These are phyloP conservation scores for Calocybe cyanea DNA, from an alignment of 768 basidiomycete species.

Conservation along the genomic window DNA sequence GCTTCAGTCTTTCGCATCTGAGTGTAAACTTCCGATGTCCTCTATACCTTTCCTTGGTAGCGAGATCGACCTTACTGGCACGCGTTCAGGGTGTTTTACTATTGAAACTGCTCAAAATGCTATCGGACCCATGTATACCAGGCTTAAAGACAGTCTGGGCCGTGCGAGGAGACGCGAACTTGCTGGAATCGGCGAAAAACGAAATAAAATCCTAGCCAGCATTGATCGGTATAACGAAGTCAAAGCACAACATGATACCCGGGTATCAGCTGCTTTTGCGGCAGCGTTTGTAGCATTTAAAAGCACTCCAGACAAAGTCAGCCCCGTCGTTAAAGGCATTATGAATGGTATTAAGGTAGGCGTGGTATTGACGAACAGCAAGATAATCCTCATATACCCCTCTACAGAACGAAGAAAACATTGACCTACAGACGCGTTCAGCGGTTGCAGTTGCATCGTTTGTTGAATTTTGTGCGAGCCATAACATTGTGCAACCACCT, in stretches of 20 bases:
- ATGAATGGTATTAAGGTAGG: constrained; percentile 96
- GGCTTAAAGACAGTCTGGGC: constrained; percentile 71
- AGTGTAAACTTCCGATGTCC: constrained; percentile 80
- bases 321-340: constrained; percentile 92
- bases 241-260: constrained; percentile 82
- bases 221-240: constrained; percentile 79
- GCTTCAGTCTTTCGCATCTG: constrained; percentile 77
- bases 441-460: constrained; percentile 85
- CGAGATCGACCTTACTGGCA: constrained; percentile 73
- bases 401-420: constrained; percentile 80
- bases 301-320: constrained; percentile 88
- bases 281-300: constrained; percentile 87
- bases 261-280: constrained; percentile 86
- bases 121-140: constrained; percentile 65
- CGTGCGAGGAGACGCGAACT: constrained; percentile 78
- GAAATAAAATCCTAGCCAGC: constrained; percentile 58
- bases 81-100: constrained; percentile 65
- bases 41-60: constrained; percentile 76
- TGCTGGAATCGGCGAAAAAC: constrained; percentile 71
- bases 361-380: neutral
- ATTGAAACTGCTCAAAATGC: constrained; percentile 73
- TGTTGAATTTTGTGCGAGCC: constrained; percentile 76
- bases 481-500: constrained; percentile 75
- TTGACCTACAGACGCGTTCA: constrained; percentile 84
- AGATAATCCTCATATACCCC: constrained; percentile 6